Evolutionary conservation across 352 stramenopile species (phyloP), one percentile per base, ranked within the genome.

Genomic region (Phytophthora vignae): DNA sequence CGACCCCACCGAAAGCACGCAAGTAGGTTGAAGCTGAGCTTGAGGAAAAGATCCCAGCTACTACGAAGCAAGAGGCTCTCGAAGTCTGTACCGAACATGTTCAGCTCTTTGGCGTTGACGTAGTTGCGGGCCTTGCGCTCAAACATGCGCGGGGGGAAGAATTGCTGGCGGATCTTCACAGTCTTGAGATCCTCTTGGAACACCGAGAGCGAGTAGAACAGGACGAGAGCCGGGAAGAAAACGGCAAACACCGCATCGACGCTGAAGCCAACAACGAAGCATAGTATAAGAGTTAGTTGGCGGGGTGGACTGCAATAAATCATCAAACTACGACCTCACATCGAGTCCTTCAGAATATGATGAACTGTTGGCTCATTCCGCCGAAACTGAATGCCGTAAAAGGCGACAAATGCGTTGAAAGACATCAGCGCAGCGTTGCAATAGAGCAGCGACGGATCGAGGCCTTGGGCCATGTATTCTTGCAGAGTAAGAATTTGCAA

Each of bases 231-330:
- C 25, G 79, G 79, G 52, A 87, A 85, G 10, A 74, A 74, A 4
- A 85, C 66, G 12, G 72, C 75, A 58, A 83, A 87, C 1, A 63
- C 58, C 3, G 74, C 62, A 55, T 87, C 79, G 19, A 85, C 27
- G 36, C 78, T 83, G 42, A 25, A 58, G 25, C 25, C 25, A 29
- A 29, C 25, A 29, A 29, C 25, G 25, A 33, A 9, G 29, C 29
- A 33, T 33, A 33, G 29, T 33, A 6, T 33, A 8, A 33, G 7
- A 33, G 29, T 33, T 33, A 33, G 29, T 8, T 6, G 7, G 29
- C 29, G 29, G 29, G 5, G 29, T 33, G 29, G 9, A 33, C 29
- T 33, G 29, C 29, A 33, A 33, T 8, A 44, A n/a, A 2, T 8
- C 15, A n/a, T 44, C 38, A 44, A 44, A 17, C 4, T 17, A 11